Conservation (phyloP, 2,329 filamentous ascomycete species). For the Colletotrichum graminicola region DNA sequence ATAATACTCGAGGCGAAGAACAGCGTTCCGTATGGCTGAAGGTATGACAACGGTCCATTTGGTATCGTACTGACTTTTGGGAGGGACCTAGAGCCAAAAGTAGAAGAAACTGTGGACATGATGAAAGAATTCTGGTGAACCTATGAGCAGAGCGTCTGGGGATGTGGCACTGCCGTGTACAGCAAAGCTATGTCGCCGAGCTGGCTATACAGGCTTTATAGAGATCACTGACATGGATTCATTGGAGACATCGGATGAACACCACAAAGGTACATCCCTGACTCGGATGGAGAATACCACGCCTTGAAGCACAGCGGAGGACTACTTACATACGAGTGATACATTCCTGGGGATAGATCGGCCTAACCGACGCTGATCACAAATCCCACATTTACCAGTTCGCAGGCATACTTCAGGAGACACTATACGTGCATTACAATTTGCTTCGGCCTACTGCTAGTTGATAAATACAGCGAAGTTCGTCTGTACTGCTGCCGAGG, state of each 20-base stretch:
- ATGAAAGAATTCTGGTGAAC: not conserved
- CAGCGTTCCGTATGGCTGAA: conserved; percentile 18
- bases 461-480: too few relatives aligned
- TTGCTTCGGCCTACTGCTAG: too few relatives aligned
- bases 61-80: conserved; percentile 32
- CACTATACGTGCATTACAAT: too few relatives aligned
- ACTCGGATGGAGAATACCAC: not conserved
- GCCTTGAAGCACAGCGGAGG: not conserved
- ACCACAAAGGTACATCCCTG: too few relatives aligned
- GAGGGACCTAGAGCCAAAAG: not conserved
- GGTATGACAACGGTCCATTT: conserved; percentile 26
- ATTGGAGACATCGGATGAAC: not conserved
- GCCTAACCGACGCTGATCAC: not conserved
- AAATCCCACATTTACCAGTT: too few relatives aligned
- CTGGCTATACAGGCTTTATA: not conserved
- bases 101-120: not conserved
- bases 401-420: too few relatives aligned
- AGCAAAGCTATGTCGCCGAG: accelerated
- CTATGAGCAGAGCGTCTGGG: not conserved
- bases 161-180: not conserved
- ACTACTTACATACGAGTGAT: not conserved
- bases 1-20: conserved; percentile 29
- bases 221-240: too few relatives aligned
- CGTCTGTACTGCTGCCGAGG: too few relatives aligned
- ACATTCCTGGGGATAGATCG: not conserved